Evolutionary conservation across 495 filamentous ascomycete genomes (phyloP), one percentile per base, ranked within the genome.

Genomic region (Podospora sp.): DNA sequence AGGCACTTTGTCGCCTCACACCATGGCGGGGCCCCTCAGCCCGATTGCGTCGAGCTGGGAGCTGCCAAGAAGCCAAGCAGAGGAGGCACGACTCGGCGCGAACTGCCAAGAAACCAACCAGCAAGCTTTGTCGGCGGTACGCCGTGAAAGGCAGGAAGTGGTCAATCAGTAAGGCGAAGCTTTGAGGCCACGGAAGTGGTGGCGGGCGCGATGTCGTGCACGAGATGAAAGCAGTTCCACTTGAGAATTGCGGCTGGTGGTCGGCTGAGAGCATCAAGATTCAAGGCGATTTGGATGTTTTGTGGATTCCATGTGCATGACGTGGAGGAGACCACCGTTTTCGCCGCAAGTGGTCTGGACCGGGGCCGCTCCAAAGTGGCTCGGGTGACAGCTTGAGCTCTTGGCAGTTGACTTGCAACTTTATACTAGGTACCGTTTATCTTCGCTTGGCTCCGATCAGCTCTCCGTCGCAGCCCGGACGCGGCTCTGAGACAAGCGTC

Each of bases 11-110:
- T 52, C 53, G 49, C 63, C 63, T 68, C 65, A 68, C 61, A 70
- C 40, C 71, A 73, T 71, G 72, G 72, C 72, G 72, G 69, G 67
- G 72, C 67, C 60, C 49, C 21, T 63, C 52, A 67, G 66, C 67
- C 71, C 59, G 59, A 20, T 68, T 66, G 40, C 64, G 25, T 51
- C 27, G 16, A 50, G 61, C 59, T 26, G 35, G 55, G 27, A 36
- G 56, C 14, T 59, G 63, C 68, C 63, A 66, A 69, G 68, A 46
- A 26, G 68, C 68, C 68, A 64, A 66, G 57, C 67, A 65, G 62
- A 61, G 67, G 55, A 70, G 65, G 36, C 59, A 63, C 52, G 60
- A 64, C 49, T 67, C 50, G 52, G 33, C 26, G 60, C 25, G 51
- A 63, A 51, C 62, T 65, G 68, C 68, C 68, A 70, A 70, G 68